Evolutionary conservation across 2,329 filamentous ascomycete species (phyloP).

Genomic region (Apiospora aurea): DNA sequence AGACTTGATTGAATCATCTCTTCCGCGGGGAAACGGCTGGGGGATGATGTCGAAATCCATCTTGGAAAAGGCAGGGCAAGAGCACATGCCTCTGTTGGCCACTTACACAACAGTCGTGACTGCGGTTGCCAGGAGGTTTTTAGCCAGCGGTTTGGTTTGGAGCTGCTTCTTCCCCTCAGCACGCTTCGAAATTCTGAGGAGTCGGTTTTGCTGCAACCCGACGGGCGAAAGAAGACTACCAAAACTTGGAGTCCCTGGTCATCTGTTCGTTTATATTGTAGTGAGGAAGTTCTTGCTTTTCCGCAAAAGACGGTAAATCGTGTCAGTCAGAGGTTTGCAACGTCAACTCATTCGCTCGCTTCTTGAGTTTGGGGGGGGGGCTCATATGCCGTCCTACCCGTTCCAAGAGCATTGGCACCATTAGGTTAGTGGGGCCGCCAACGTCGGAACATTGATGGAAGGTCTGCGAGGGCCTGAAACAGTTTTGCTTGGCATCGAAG

Average conservation of each 20-base stretch:
- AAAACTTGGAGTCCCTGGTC: not conserved
- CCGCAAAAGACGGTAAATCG: not conserved
- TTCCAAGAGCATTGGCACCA: not conserved
- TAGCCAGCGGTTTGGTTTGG: not conserved
- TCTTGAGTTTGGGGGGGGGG: not conserved
- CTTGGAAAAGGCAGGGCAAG: not conserved
- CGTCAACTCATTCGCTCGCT: not conserved
- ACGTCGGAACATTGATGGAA: not conserved
- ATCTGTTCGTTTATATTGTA: not conserved
- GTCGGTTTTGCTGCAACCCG: not conserved
- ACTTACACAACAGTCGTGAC: conserved; percentile 2
- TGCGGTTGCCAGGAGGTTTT: not conserved
- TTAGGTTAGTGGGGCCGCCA: conserved; percentile 1
- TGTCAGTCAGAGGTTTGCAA: not conserved
- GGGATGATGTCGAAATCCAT: not conserved
- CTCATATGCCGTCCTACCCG: conserved; percentile 15
- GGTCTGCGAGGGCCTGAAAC: not conserved
- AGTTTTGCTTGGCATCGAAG: not conserved
- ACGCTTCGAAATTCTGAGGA: not conserved
- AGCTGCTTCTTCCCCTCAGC: not conserved
- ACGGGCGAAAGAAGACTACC: not conserved
- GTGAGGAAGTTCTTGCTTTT: not conserved
- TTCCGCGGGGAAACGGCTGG: not conserved
- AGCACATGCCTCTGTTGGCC: not conserved
- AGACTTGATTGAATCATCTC: not conserved